Base-by-base conservation (phyloP, 2,329 filamentous ascomycete genomes). In the Triangularia verruculosa region DNA sequence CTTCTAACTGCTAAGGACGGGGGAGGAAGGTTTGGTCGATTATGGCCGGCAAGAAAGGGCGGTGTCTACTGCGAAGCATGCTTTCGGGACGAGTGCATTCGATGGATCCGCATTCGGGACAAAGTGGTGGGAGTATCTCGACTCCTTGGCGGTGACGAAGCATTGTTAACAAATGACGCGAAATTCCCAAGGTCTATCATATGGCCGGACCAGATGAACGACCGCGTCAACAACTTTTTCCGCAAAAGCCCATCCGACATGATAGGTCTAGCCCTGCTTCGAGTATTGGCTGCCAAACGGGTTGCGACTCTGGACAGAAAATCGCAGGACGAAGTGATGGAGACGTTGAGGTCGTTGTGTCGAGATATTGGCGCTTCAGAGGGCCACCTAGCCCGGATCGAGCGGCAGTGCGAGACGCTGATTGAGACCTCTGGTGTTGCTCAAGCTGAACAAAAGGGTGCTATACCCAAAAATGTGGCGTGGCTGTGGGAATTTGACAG, bases 51-150 rank as follows among this genome's bases (percentile, higher is more conserved):
- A n/a, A 43, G 34, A 43, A 43, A n/a, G 15, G 64, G 64, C 0
- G 60, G 5, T 5, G 51, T 68, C 52, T 64, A 61, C 32, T 68
- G 66, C 56, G 62, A 66, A n/a, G 11, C 39, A 4, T 66, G 66
- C 56, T 66, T 68, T 43, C 64, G 56, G 13, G 27, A 63, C 24
- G 66, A 68, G 4, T 20, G 62, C 7, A 59, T 57, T 9, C 60
- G 66, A 11, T 66, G 64, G 62, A 11, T 59, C 1, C 39, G 61
- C 2, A 20, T 62, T 4, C 62, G 62, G 13, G 62, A 63, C 28
- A 28, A 28, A 8, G 53, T 57, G 15, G 1, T 66, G 6, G 8
- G 22, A 1, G 30, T 54, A 2, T 54, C 66, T 51, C 15, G 20
- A 11, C 11, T 66, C 20, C 59, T 68, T 0, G 66, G 64, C 11